These are phyloP conservation scores for Pseudoscleropodium purum DNA, from an alignment of 225 moss, liverwort and hornwort genomes.

Conservation along the genomic window DNA sequence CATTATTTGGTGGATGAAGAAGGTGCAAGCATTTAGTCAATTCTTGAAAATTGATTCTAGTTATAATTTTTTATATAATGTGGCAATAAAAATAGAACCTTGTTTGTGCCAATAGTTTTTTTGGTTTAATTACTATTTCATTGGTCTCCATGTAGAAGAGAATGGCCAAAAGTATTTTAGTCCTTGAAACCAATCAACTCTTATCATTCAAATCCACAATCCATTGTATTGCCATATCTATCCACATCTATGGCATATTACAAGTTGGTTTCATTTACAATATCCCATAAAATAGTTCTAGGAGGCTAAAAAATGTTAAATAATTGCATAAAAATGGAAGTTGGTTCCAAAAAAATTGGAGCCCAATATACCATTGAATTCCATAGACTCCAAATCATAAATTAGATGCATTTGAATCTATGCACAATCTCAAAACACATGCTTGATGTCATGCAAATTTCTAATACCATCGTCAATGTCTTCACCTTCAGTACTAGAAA, in stretches of 20 bases:
- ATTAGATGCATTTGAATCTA: background rate
- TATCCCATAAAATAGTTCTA: background rate
- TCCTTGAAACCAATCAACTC: background rate
- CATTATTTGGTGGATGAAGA: rapidly evolving
- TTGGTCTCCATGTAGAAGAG: rapidly evolving
- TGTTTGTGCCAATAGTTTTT: background rate
- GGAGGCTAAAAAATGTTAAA: background rate
- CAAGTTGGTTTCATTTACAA: background rate
- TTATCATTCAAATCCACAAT: rapidly evolving
- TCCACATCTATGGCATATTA: background rate
- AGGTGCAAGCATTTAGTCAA: background rate
- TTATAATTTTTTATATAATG: background rate
- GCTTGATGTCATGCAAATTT: background rate
- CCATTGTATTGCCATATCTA: background rate
- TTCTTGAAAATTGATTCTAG: rapidly evolving
- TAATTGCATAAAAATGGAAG: background rate
- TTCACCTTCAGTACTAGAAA: too few relatives aligned
- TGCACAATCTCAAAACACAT: background rate
- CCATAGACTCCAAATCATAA: background rate
- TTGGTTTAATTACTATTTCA: background rate
- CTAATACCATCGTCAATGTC: background rate
- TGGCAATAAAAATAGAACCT: background rate
- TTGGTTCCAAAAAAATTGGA: background rate
- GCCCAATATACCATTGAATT: background rate
- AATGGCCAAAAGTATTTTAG: background rate